These are phyloP conservation scores for Calonectria pseudoreteaudii DNA, from an alignment of 2,329 filamentous ascomycete genomes.

Conservation along the genomic window DNA sequence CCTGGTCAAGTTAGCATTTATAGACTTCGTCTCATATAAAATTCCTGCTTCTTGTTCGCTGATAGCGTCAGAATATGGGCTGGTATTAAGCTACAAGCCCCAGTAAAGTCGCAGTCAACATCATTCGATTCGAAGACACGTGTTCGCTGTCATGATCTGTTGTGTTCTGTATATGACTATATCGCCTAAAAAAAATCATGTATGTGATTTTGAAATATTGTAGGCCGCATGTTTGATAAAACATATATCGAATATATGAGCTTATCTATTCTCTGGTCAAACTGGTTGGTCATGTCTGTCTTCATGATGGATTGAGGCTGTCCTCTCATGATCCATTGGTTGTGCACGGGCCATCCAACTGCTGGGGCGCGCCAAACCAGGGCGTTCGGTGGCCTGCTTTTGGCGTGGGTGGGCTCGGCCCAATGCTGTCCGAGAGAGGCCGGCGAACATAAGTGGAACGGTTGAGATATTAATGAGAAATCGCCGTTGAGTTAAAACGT, in stretches of 20 bases:
- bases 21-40: not conserved
- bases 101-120: not conserved
- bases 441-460: constrained; percentile 26
- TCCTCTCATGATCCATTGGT: constrained; percentile 26
- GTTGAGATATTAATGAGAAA: constrained; percentile 23
- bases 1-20: not conserved
- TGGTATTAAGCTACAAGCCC: not conserved
- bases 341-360: constrained; percentile 32
- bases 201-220: not conserved
- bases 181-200: not conserved
- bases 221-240: not conserved
- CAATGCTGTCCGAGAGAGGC: constrained; percentile 31
- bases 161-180: not conserved
- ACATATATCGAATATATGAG: not conserved
- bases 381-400: not conserved
- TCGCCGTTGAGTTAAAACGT: not conserved
- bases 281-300: not conserved
- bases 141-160: not conserved
- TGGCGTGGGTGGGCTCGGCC: constrained; percentile 33
- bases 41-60: not conserved
- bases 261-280: not conserved
- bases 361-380: not conserved
- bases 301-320: constrained; percentile 34
- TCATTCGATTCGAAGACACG: not conserved
- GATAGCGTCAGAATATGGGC: not conserved